Evolutionary conservation across 2,329 filamentous ascomycete genomes (phyloP).

Genomic region (Penicillium sp.): DNA sequence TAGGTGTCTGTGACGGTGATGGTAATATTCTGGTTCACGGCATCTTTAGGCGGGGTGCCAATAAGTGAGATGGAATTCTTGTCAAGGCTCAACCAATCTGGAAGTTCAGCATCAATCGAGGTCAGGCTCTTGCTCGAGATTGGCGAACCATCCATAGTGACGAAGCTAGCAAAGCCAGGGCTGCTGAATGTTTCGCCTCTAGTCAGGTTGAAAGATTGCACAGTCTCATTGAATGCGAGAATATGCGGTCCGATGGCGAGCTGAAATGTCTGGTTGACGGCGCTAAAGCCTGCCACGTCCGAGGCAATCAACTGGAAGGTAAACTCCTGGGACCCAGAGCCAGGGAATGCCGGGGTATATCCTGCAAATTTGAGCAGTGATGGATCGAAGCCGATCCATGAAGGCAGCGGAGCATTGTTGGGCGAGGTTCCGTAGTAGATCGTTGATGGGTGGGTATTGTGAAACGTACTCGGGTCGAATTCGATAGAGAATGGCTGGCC

Average conservation of each 20-base stretch:
- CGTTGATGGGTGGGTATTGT: constrained; percentile 57
- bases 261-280: constrained; percentile 66
- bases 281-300: constrained; percentile 77
- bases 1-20: constrained; percentile 64
- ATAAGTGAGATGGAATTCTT: constrained; percentile 62
- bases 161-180: constrained; percentile 52
- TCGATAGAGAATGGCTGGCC: constrained; percentile 64
- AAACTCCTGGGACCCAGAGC: constrained; percentile 72
- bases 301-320: constrained; percentile 75
- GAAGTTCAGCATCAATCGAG: constrained; percentile 59
- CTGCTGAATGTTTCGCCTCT: constrained; percentile 58
- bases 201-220: constrained; percentile 62
- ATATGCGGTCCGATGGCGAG: constrained; percentile 73
- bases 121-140: constrained; percentile 56
- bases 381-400: constrained; percentile 79
- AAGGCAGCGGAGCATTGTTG: constrained; percentile 79
- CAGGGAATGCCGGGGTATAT: constrained; percentile 66
- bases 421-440: constrained; percentile 75
- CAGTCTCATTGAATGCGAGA: constrained; percentile 64
- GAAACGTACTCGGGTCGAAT: constrained; percentile 72
- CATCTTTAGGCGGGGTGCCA: constrained; percentile 65
- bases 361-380: constrained; percentile 69
- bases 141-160: constrained; percentile 62
- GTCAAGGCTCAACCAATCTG: constrained; percentile 72
- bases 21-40: constrained; percentile 64